Evolutionary conservation across 2,329 filamentous ascomycete species (phyloP).

Genomic region (Trichoderma hamatum): DNA sequence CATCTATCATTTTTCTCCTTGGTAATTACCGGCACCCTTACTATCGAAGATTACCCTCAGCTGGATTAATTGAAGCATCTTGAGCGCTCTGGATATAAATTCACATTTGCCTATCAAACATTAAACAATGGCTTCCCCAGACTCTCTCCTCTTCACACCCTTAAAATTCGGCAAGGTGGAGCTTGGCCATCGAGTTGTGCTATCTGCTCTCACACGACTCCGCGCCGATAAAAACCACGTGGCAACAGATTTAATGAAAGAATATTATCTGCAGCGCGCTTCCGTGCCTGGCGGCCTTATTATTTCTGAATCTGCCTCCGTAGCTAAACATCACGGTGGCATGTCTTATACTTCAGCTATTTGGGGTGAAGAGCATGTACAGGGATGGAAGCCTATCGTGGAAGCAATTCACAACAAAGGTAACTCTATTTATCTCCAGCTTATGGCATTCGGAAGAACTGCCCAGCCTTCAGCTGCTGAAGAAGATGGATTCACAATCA

Average conservation of each 20-base stretch:
- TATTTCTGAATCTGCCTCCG: slow-evolving; percentile 40
- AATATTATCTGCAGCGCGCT: slow-evolving; percentile 4
- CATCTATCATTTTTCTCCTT: not conserved
- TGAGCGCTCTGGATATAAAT: not conserved
- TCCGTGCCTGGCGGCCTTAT: not conserved
- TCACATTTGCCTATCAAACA: not conserved
- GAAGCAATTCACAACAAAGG: not conserved
- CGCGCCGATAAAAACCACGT: slow-evolving; percentile 1
- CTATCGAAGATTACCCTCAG: not conserved
- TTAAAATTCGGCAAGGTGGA: not conserved
- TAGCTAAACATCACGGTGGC: slow-evolving; percentile 39
- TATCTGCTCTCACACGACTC: slow-evolving; percentile 5
- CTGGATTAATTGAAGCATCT: not conserved
- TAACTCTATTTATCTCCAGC: slow-evolving; percentile 44
- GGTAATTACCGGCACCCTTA: not conserved
- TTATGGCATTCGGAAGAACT: slow-evolving; percentile 64
- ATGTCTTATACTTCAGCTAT: slow-evolving; percentile 30
- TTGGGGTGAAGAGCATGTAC: slow-evolving; percentile 10
- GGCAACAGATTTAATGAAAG: slow-evolving; percentile 6
- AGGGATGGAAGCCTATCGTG: slow-evolving; percentile 11
- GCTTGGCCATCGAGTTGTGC: slow-evolving; percentile 1
- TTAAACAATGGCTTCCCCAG: slow-evolving; percentile 20
- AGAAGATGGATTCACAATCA: slow-evolving; percentile 34
- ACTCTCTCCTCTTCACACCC: slow-evolving; percentile 10
- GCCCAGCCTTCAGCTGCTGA: slow-evolving; percentile 40